A percentile compares a stretch with the other conserved stretches of the same genome.
Evolutionary conservation across 2,329 filamentous ascomycete species (phyloP).

Genomic region (Lachnellula hyalina): DNA sequence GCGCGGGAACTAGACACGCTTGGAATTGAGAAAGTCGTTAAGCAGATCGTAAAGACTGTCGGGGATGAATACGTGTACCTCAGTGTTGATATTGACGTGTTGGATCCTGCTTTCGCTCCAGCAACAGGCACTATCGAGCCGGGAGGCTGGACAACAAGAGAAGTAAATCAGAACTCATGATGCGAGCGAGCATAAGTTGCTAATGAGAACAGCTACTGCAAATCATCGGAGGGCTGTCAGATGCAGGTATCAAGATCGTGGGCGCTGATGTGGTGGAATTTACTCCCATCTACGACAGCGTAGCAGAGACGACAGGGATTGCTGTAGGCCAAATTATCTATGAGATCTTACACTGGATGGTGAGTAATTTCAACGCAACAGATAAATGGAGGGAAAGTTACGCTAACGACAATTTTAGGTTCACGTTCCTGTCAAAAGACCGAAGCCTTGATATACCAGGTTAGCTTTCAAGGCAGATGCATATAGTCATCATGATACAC

Average conservation of each 20-base stretch:
- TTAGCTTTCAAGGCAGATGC: not conserved
- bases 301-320: constrained; percentile 29
- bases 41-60: constrained; percentile 27
- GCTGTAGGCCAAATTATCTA: constrained; percentile 25
- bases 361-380: not conserved
- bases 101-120: constrained; percentile 30
- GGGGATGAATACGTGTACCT: constrained; percentile 27
- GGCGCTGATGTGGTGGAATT: constrained; percentile 31
- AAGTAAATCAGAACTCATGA: constrained; percentile 9
- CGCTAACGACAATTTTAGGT: not conserved
- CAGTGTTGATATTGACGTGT: constrained; percentile 30
- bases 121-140: constrained; percentile 31
- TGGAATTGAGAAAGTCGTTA: constrained; percentile 23
- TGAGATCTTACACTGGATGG: constrained; percentile 31
- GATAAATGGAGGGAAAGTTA: too few relatives aligned
- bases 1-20: constrained; percentile 26
- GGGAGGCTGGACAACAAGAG: constrained; percentile 32
- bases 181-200: not conserved
- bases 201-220: constrained; percentile 20
- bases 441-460: constrained; percentile 2
- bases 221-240: constrained; percentile 27
- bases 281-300: constrained; percentile 29
- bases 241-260: constrained; percentile 28
- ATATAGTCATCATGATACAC: too few relatives aligned
- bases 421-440: constrained; percentile 22